phyloP scores from a whole-genome alignment of 306 rosid genomes.

The Casuarina glauca region DNA sequence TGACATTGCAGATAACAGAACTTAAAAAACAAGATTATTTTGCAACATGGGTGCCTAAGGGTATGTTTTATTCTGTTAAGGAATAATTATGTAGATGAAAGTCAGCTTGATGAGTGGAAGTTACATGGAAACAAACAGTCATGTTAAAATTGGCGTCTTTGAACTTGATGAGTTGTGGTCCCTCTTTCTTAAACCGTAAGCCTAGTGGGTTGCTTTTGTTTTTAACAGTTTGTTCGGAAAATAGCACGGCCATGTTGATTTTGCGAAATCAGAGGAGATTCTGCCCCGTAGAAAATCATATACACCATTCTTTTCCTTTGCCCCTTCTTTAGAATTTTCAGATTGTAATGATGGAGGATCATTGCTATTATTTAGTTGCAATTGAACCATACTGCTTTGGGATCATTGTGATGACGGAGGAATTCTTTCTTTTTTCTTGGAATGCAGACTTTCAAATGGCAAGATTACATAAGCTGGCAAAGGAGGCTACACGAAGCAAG shows the following conservation, averaged over 20 bases:
- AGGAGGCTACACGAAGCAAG: slow-evolving; percentile 70
- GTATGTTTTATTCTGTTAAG: not conserved
- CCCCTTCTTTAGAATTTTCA: not conserved
- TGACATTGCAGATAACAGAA: not conserved
- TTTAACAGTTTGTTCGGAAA: not conserved
- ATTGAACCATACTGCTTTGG: slow-evolving; percentile 4
- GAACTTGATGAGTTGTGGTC: not conserved
- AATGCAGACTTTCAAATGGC: slow-evolving; percentile 89
- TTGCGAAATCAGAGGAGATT: not conserved
- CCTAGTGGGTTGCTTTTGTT: not conserved
- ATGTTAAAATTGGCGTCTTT: not conserved
- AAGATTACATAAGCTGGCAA: slow-evolving; percentile 71
- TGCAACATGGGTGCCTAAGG: not conserved
- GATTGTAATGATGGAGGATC: not conserved
- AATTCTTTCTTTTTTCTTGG: slow-evolving; percentile 18
- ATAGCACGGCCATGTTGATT: not conserved
- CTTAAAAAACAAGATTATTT: not conserved
- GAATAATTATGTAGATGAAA: not conserved
- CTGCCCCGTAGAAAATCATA: too few species aligned
- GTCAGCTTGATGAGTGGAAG: not conserved
- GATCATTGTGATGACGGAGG: not conserved
- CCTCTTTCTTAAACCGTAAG: not conserved
- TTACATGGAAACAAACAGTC: not conserved
- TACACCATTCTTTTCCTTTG: not conserved
- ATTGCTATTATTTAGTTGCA: slow-evolving; percentile 2